A percentile compares a stretch with the other conserved stretches of the same genome.
phyloP scores from a whole-genome alignment of 495 filamentous ascomycete species.

The Aspergillus egyptiacus region DNA sequence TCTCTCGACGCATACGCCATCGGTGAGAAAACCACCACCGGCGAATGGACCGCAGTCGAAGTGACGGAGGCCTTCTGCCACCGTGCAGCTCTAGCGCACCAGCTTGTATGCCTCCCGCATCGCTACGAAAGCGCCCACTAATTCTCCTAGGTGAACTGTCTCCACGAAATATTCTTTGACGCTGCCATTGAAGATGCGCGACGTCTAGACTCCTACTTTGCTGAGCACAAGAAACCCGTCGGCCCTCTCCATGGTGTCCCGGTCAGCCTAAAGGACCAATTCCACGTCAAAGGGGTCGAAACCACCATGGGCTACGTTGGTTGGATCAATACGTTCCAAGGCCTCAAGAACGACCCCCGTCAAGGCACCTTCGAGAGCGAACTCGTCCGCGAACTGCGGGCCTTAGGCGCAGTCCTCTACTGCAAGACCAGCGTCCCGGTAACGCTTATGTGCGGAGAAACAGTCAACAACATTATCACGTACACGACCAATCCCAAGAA shows the following conservation, averaged over 20 bases:
- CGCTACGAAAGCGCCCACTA: background rate
- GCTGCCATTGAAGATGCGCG: constrained; percentile 54
- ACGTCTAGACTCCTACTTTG: constrained; percentile 52
- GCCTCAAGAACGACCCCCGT: constrained; percentile 36
- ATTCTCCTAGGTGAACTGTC: constrained; percentile 43
- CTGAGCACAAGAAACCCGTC: constrained; percentile 39
- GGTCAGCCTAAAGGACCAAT: constrained; percentile 64
- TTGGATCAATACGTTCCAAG: constrained; percentile 49
- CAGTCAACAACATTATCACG: constrained; percentile 50
- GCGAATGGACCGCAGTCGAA: constrained; percentile 42
- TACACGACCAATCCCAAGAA: constrained; percentile 49
- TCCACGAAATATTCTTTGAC: constrained; percentile 60
- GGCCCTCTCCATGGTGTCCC: constrained; percentile 63
- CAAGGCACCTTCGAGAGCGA: constrained; percentile 40
- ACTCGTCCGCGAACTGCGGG: constrained; percentile 47
- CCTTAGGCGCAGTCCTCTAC: constrained; percentile 55
- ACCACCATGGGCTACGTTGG: constrained; percentile 59
- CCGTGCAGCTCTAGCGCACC: constrained; percentile 51
- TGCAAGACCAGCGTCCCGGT: constrained; percentile 61
- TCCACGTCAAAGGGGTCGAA: constrained; percentile 59
- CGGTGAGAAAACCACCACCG: constrained; percentile 39
- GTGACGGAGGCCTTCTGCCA: constrained; percentile 54
- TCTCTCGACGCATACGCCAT: constrained; percentile 49
- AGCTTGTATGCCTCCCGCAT: constrained; percentile 34
- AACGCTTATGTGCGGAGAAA: constrained; percentile 58